Evolutionary conservation across 2,329 filamentous ascomycete species (phyloP).

Genomic region (Arachnomyces sp.): DNA sequence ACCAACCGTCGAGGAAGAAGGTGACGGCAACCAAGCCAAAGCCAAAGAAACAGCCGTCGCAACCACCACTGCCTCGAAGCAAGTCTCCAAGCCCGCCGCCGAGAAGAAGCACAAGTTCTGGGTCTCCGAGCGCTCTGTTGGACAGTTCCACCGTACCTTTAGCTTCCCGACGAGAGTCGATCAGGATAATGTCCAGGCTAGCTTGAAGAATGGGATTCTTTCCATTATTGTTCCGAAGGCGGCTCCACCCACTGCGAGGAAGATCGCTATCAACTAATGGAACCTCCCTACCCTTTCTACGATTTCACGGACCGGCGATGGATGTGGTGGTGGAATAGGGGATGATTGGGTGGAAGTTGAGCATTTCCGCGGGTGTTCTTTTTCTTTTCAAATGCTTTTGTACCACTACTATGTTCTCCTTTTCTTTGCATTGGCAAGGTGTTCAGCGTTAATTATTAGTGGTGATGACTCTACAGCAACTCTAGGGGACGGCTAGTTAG

Average conservation of each 20-base stretch:
- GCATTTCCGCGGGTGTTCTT: no score
- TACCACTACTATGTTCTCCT: slow-evolving; percentile 11
- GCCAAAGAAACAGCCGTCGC: slow-evolving; percentile 6
- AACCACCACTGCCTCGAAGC: slow-evolving; percentile 8
- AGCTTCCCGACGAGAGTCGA: slow-evolving; percentile 48
- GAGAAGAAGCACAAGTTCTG: slow-evolving; percentile 39
- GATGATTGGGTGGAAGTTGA: no score
- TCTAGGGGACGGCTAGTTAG: no score
- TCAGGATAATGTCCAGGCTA: slow-evolving; percentile 51
- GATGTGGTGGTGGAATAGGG: not conserved
- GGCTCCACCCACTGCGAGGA: slow-evolving; percentile 39
- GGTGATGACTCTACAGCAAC: no score
- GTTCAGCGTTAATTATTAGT: no score
- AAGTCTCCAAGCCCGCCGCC: slow-evolving; percentile 22
- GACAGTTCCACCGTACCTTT: slow-evolving; percentile 50
- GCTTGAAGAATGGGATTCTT: slow-evolving; percentile 51
- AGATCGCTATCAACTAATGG: slow-evolving; percentile 46
- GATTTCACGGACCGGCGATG: slow-evolving; percentile 4
- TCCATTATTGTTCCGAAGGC: slow-evolving; percentile 50
- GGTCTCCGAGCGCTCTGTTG: slow-evolving; percentile 49
- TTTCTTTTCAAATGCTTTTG: slow-evolving; percentile 3
- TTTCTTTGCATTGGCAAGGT: no score
- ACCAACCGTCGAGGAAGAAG: slow-evolving; percentile 49
- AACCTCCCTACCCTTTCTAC: no score
- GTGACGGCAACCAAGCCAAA: slow-evolving; percentile 14